Percentiles rank a stretch among this genome's conserved stretches.
Conservation (phyloP, 352 stramenopile species). For the Globisporangium carolinianum region DNA sequence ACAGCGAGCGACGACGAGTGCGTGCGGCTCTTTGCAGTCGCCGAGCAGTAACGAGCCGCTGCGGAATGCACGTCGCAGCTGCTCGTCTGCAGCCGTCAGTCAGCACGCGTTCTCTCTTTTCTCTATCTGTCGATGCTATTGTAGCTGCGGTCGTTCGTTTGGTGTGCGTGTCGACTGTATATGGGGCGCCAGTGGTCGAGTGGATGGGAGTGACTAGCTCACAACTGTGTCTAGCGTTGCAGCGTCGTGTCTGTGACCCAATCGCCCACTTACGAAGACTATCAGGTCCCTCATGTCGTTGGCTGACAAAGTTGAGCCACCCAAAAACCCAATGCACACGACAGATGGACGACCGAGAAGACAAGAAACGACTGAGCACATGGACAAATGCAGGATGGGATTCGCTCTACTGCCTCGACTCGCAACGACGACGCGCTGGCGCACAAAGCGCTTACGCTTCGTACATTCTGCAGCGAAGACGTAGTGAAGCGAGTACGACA, state of each 20-base stretch:
- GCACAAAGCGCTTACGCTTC: constrained; percentile 41
- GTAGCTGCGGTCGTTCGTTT: no score
- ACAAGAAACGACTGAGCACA: background rate
- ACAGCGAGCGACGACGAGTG: constrained; percentile 80
- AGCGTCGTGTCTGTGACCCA: no score
- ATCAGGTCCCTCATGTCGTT: no score
- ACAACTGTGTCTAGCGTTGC: no score
- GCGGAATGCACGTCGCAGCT: background rate
- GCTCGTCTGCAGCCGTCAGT: no score
- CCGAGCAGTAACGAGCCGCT: constrained; percentile 7
- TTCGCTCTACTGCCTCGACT: constrained; percentile 15
- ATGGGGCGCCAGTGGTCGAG: no score
- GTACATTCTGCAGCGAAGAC: constrained; percentile 59
- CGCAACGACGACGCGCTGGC: background rate
- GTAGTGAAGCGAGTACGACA: background rate
- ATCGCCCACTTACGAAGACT: background rate
- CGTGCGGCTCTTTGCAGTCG: constrained; percentile 61
- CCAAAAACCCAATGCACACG: background rate
- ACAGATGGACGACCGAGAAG: background rate
- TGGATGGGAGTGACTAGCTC: no score
- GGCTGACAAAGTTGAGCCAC: no score
- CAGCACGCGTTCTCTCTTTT: no score
- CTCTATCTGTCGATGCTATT: no score
- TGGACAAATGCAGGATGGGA: constrained; percentile 4
- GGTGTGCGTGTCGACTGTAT: no score